Evolutionary conservation across 2,329 filamentous ascomycete genomes (phyloP).

Genomic region (Aspergillus glaucus): DNA sequence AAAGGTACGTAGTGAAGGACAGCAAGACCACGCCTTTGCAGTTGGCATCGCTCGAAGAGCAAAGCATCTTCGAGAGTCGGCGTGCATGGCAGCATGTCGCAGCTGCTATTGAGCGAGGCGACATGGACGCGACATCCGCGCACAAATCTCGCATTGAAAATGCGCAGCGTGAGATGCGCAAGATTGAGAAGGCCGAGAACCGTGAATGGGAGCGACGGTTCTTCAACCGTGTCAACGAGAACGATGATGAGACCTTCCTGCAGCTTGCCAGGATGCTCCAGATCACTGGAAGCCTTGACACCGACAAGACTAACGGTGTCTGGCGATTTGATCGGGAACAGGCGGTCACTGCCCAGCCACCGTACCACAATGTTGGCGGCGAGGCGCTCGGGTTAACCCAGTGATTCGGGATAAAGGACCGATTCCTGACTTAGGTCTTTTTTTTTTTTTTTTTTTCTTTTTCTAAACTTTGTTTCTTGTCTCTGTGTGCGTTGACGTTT

Average conservation of each 20-base stretch:
- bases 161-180: constrained; percentile 70
- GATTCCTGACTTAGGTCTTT: neutral
- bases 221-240: constrained; percentile 51
- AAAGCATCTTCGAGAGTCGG: constrained; percentile 81
- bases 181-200: constrained; percentile 67
- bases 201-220: constrained; percentile 76
- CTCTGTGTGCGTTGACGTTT: neutral
- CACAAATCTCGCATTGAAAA: constrained; percentile 91
- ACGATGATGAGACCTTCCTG: constrained; percentile 35
- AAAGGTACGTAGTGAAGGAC: constrained; percentile 55
- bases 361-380: constrained; percentile 37
- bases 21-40: constrained; percentile 60
- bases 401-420: constrained; percentile 2
- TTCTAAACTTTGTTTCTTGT: neutral
- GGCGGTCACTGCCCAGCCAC: constrained; percentile 38
- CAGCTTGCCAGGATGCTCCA: constrained; percentile 39
- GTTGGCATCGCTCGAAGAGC: constrained; percentile 66
- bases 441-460: neutral
- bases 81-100: constrained; percentile 85
- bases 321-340: constrained; percentile 61
- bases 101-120: constrained; percentile 68
- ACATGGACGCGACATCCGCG: constrained; percentile 70
- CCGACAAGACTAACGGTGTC: constrained; percentile 62
- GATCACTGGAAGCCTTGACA: constrained; percentile 43
- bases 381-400: constrained; percentile 33